A percentile compares a stretch with the other conserved stretches of the same genome.
Conservation (phyloP, 306 rosid genomes). For the Dalbergia cochinchinensis region DNA sequence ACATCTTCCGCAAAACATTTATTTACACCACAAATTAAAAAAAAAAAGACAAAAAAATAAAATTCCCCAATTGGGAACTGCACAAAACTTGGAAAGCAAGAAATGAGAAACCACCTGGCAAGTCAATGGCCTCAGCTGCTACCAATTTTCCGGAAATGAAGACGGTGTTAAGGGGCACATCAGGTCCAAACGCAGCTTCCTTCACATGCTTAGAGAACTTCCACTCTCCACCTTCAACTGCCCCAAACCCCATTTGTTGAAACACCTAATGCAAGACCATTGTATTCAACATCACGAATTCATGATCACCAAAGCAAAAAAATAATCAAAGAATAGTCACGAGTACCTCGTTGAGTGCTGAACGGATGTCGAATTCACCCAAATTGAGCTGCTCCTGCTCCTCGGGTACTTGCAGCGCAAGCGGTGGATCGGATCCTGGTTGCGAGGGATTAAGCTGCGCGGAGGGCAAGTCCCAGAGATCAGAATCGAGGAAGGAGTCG, state of each 20-base stretch:
- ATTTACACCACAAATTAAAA: too few relatives aligned
- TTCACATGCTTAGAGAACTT: slow-evolving; percentile 67
- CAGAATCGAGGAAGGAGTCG: slow-evolving; percentile 86
- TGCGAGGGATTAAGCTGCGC: slow-evolving; percentile 55
- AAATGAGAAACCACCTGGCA: slow-evolving; percentile 56
- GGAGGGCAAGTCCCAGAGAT: slow-evolving; percentile 90
- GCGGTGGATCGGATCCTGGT: slow-evolving; percentile 41
- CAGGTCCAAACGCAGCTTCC: slow-evolving; percentile 92
- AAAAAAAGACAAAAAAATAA: too few relatives aligned
- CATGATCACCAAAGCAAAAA: neutral
- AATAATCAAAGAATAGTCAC: slow-evolving; percentile 26
- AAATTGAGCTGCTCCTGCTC: slow-evolving; percentile 54
- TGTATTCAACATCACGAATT: neutral
- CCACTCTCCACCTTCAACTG: slow-evolving; percentile 62
- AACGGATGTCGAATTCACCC: slow-evolving; percentile 59
- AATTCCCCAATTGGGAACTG: neutral
- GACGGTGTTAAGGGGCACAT: slow-evolving; percentile 62
- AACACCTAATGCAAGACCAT: slow-evolving; percentile 50
- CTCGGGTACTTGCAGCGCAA: slow-evolving; percentile 43
- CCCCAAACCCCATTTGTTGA: slow-evolving; percentile 57
- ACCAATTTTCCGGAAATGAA: slow-evolving; percentile 62
- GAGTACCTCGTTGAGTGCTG: slow-evolving; percentile 66
- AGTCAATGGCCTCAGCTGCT: slow-evolving; percentile 47
- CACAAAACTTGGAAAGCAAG: slow-evolving; percentile 20
- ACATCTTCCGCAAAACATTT: neutral